Evolutionary conservation across 1,284 basidiomycete species (phyloP), one percentile per base, ranked within the genome.

Genomic region (Thecaphora thlaspeos): DNA sequence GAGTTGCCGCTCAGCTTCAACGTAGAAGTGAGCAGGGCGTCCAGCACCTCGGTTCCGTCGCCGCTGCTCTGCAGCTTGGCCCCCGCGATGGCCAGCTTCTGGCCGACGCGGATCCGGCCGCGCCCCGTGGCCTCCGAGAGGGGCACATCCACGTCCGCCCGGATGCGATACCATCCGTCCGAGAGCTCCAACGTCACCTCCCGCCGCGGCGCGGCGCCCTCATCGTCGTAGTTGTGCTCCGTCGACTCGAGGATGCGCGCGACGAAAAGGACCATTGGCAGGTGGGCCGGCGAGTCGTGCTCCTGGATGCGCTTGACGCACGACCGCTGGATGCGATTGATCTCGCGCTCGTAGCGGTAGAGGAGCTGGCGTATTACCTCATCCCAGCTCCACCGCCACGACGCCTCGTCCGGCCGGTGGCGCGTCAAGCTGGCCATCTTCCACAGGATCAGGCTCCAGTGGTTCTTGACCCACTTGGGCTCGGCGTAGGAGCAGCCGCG

Each of bases 121-220:
- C 82, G 83, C 36, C 80, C 79, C 5, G 89, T 81, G 0, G 91
- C 94, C 22, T 87, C 82, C 1, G 82, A 82, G 10, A 98, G 80
- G 2, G 87, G 83, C 14, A 82, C 80, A 76, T 97, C 93, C 5
- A 91, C 60, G 37, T 82, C 82, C 0, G 90, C 88, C 12, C 86
- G 84, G 14, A 98, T 82, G 30, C 85, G 82, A 72, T 98, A 98
- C 95, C 94, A 98, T 10, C 94, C 94, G 73, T 98, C 95, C 0
- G 91, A 92, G 14, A 98, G 81, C 77, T 95, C 92, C 7, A 93
- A 79, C 7, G 44, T 50, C 24, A 19, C 46, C 22, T 42, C 56
- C 2, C 43, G 38, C 11, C 37, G 15, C 10, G 39, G 43, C 9
- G 51, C 36, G 21, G 23, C 28, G 18, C 62, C 60, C 7, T 23